Conservation (phyloP, 2,329 filamentous ascomycete genomes). For the Penicillium sp. region DNA sequence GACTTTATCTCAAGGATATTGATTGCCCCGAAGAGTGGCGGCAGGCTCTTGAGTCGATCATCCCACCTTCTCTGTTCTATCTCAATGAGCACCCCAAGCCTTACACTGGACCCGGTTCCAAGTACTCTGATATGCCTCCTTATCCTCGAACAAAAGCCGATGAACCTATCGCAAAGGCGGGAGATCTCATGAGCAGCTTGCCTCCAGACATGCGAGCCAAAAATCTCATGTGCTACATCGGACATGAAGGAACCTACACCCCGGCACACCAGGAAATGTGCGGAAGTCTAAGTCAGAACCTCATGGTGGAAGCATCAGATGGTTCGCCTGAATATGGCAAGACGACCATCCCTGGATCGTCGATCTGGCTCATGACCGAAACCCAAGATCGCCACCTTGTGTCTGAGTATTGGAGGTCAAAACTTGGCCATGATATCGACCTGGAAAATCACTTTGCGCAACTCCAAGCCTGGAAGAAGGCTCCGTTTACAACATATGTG, state of each 20-base stretch:
- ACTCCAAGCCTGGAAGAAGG: constrained; percentile 92
- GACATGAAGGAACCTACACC: constrained; percentile 96
- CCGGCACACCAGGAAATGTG: constrained; percentile 98
- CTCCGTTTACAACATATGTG: constrained; percentile 88
- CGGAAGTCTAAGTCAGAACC: constrained; percentile 91
- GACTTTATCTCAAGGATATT: constrained; percentile 95
- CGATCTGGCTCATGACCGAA: constrained; percentile 99
- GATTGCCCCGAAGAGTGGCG: constrained; percentile 91
- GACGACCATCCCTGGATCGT: constrained; percentile 75
- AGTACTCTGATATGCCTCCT: constrained; percentile 47
- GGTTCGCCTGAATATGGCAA: constrained; percentile 70
- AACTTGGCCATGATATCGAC: constrained; percentile 93
- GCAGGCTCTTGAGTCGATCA: constrained; percentile 73
- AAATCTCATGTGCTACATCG: constrained; percentile 98
- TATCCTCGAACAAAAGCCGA: constrained; percentile 51
- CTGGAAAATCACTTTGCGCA: constrained; percentile 97
- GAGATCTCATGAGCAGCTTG: constrained; percentile 93
- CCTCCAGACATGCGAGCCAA: constrained; percentile 86
- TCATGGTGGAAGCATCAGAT: constrained; percentile 91
- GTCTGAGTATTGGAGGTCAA: constrained; percentile 90
- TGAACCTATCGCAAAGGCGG: constrained; percentile 71
- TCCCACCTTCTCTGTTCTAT: constrained; percentile 85
- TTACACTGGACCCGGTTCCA: constrained; percentile 58
- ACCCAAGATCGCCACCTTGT: constrained; percentile 89
- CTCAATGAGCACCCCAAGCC: constrained; percentile 77